Evolutionary conservation across 345 rosid species (phyloP).

Genomic region (Anastatica hierochuntica): DNA sequence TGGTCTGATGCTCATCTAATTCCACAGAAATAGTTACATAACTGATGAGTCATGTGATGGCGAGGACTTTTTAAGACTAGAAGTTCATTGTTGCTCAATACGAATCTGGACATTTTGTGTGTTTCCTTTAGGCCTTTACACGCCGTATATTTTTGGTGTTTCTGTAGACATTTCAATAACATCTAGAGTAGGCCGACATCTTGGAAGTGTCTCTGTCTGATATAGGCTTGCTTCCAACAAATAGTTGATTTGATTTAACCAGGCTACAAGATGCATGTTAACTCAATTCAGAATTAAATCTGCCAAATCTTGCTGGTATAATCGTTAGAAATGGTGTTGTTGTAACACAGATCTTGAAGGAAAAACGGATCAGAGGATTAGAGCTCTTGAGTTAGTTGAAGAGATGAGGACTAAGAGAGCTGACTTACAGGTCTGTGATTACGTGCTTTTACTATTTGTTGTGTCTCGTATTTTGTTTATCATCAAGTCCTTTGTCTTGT

Average conservation of each 20-base stretch:
- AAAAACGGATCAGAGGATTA: constrained; percentile 84
- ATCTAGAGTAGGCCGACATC: constrained; percentile 4
- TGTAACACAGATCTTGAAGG: constrained; percentile 72
- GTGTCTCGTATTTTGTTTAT: neutral
- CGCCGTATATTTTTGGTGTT: neutral
- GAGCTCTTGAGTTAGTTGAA: constrained; percentile 81
- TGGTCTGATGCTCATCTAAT: neutral
- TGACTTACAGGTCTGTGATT: constrained; percentile 64
- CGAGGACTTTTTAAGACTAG: neutral
- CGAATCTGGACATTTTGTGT: neutral
- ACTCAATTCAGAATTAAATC: neutral
- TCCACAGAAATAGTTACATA: neutral
- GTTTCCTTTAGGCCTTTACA: neutral
- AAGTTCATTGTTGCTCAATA: constrained; percentile 1
- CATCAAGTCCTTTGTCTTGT: constrained; percentile 8
- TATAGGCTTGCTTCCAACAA: neutral
- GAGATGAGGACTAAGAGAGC: constrained; percentile 91
- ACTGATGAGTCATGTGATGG: neutral
- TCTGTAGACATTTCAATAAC: neutral
- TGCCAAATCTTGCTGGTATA: neutral
- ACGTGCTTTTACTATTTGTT: constrained; percentile 5
- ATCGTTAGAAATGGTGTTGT: neutral
- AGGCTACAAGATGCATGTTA: neutral
- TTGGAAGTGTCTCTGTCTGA: neutral
- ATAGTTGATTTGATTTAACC: neutral